Percentiles rank a stretch among this genome's conserved stretches.
These are phyloP conservation scores for Wallacemonas sp. DNA, from an alignment of 208 protist species.

Conservation along the genomic window DNA sequence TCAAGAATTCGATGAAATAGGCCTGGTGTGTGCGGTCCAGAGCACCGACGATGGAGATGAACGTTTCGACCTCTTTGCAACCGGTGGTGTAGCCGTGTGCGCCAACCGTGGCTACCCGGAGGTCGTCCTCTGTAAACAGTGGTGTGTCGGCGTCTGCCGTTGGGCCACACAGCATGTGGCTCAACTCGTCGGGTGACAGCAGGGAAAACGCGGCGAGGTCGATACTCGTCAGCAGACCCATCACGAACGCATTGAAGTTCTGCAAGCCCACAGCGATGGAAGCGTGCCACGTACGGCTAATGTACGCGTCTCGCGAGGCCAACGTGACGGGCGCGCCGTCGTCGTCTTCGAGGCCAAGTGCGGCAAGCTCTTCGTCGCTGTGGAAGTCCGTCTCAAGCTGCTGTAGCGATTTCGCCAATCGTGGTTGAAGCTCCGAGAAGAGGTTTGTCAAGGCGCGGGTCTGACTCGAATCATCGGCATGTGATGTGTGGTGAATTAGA, in stretches of 20 bases:
- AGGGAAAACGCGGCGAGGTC: constrained; percentile 60
- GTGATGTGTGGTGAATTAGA: constrained; percentile 23
- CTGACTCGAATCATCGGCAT: background rate
- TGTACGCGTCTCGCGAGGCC: constrained; percentile 33
- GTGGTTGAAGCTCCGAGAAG: constrained; percentile 55
- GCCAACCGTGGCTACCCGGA: constrained; percentile 50
- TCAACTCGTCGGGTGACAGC: constrained; percentile 57
- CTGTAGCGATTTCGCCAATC: constrained; percentile 44
- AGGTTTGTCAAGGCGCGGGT: constrained; percentile 4
- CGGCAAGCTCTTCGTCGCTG: constrained; percentile 43
- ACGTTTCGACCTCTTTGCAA: constrained; percentile 60
- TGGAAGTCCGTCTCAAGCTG: constrained; percentile 27
- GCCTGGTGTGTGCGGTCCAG: constrained; percentile 67
- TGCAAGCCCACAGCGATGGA: background rate
- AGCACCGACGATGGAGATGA: constrained; percentile 75
- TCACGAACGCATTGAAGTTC: constrained; percentile 31
- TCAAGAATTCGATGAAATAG: constrained; percentile 91
- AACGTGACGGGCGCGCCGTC: constrained; percentile 32
- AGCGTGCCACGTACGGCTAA: constrained; percentile 1
- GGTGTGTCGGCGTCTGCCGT: constrained; percentile 18
- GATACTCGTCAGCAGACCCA: constrained; percentile 61
- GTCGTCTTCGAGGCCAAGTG: constrained; percentile 59
- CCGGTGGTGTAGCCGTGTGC: constrained; percentile 84
- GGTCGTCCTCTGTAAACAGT: constrained; percentile 70
- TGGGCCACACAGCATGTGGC: constrained; percentile 50